phyloP scores from a whole-genome alignment of 306 rosid species.

The Vigna angularis region DNA sequence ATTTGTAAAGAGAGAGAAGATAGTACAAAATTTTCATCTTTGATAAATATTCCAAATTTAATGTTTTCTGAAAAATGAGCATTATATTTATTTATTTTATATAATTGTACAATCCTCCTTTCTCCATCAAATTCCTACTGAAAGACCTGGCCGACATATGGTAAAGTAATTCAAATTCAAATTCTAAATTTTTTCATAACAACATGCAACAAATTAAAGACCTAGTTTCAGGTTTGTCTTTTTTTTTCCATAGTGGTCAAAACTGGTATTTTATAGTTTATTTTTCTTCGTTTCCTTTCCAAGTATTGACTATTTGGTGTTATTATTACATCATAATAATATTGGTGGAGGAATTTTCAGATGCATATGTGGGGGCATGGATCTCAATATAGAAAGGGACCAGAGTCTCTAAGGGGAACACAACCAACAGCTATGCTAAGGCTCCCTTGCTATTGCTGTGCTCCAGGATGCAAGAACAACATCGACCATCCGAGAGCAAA shows the following conservation, averaged over 20 bases:
- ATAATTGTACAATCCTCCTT: not conserved
- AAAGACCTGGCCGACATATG: not conserved
- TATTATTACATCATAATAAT: not conserved
- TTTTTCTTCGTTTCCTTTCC: not conserved
- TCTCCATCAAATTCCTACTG: not conserved
- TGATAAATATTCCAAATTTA: not conserved
- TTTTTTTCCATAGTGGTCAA: constrained; percentile 1
- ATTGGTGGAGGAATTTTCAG: constrained; percentile 36
- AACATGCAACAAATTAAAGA: constrained; percentile 34
- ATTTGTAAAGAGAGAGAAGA: not conserved
- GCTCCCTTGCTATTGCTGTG: constrained; percentile 90
- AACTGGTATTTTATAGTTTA: not conserved
- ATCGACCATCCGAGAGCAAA: constrained; percentile 93
- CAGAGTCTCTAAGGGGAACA: constrained; percentile 87
- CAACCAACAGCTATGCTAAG: constrained; percentile 95
- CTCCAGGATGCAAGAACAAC: constrained; percentile 87
- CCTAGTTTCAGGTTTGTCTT: not conserved
- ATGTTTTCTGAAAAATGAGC: not conserved
- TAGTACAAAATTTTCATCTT: not conserved
- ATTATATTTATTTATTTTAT: not conserved
- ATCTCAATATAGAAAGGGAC: constrained; percentile 89
- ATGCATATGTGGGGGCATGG: constrained; percentile 99
- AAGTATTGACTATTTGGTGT: not conserved
- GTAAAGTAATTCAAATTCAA: not conserved
- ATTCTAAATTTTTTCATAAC: constrained; percentile 12